Conservation (phyloP, 2,329 filamentous ascomycete genomes). For the Fusarium sp. region DNA sequence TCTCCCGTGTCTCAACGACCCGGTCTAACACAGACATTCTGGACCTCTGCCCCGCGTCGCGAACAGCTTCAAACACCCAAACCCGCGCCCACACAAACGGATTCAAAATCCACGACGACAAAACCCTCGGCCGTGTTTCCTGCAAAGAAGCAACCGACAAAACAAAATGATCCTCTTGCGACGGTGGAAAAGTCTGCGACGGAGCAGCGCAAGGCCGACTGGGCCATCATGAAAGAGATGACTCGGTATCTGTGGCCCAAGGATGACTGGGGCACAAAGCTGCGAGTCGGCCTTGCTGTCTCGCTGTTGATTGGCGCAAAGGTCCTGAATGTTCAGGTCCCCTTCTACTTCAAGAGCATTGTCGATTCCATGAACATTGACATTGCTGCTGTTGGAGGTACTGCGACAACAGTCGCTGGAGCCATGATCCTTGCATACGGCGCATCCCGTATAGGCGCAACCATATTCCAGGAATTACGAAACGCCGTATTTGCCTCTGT, state of each 20-base stretch:
- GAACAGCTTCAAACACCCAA: conserved; percentile 42
- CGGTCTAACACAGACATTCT: conserved; percentile 49
- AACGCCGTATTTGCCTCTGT: conserved; percentile 98
- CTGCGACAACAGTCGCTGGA: conserved; percentile 88
- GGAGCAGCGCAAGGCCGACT: conserved; percentile 95
- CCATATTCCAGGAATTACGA: conserved; percentile 90
- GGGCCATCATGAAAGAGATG: conserved; percentile 99
- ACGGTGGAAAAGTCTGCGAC: conserved; percentile 69
- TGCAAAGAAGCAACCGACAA: conserved; percentile 38
- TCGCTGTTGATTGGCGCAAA: conserved; percentile 89
- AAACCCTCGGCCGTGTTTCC: conserved; percentile 40
- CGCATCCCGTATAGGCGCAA: conserved; percentile 86
- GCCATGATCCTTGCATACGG: conserved; percentile 96
- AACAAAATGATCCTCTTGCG: conserved; percentile 52
- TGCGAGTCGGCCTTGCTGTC: conserved; percentile 88
- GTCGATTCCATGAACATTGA: conserved; percentile 99
- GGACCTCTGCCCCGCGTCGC: conserved; percentile 51
- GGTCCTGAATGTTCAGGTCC: conserved; percentile 96
- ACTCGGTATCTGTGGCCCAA: conserved; percentile 96
- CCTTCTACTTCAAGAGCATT: conserved; percentile 99
- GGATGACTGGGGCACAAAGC: conserved; percentile 77
- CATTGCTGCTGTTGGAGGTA: conserved; percentile 86
- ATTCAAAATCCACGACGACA: conserved; percentile 37
- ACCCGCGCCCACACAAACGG: conserved; percentile 17
- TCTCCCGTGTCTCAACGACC: conserved; percentile 49